Evolutionary conservation across 2,329 filamentous ascomycete species (phyloP).

Genomic region (Colletotrichum navitas): DNA sequence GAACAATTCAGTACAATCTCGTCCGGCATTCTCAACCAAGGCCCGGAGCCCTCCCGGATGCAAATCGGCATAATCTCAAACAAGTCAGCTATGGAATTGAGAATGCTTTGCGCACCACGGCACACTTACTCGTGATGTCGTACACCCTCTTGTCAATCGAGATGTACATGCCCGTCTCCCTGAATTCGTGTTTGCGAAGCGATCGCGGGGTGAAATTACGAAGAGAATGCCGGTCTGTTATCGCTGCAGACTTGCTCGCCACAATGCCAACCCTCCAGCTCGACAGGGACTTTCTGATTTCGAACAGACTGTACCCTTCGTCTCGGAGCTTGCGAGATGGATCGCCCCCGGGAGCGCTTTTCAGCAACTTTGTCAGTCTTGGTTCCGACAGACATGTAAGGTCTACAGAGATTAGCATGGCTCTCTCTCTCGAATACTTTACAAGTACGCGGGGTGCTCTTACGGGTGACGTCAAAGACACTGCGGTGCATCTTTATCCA

Average conservation of each 20-base stretch:
- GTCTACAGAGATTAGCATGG: not conserved
- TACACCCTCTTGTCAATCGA: slow-evolving; percentile 37
- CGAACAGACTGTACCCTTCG: not conserved
- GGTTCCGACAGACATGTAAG: not conserved
- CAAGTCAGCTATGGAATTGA: not conserved
- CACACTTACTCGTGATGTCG: slow-evolving; percentile 36
- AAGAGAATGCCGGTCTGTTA: not conserved
- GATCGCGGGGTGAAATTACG: not conserved
- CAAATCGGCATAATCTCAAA: slow-evolving; percentile 35
- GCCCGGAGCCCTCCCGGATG: slow-evolving; percentile 37
- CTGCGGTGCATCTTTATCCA: slow-evolving; percentile 22
- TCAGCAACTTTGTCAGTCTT: not conserved
- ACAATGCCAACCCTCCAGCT: slow-evolving; percentile 21
- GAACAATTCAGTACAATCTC: slow-evolving; percentile 35
- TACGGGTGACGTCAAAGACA: slow-evolving; percentile 41
- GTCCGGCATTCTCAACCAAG: slow-evolving; percentile 26
- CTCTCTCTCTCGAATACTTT: not conserved
- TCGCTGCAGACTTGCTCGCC: not conserved
- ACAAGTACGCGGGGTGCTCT: not conserved
- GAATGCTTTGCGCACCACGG: rapidly evolving
- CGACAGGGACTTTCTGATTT: not conserved
- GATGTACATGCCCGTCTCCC: slow-evolving; percentile 28
- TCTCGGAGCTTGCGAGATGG: slow-evolving; percentile 13
- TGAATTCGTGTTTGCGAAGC: slow-evolving; percentile 26
- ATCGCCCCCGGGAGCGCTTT: slow-evolving; percentile 15